Base-by-base conservation (phyloP, 2,329 filamentous ascomycete species). In the Alternaria incomplexa region DNA sequence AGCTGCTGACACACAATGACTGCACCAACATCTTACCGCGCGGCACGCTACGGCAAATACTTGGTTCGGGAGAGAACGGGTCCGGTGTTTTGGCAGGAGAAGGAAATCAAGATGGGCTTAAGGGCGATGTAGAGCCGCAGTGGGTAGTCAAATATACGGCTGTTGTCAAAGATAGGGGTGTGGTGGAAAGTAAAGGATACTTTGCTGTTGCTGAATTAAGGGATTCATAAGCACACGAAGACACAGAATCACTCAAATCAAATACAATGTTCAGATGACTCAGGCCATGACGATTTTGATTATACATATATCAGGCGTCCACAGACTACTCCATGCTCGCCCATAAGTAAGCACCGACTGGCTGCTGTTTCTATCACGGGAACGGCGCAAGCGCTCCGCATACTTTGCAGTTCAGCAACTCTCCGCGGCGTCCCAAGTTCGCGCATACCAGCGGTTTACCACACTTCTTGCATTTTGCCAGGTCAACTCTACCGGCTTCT, bases 121-220 rank as follows among this genome's bases (percentile, higher is more conserved):
- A 87, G 69, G 94, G 93, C 5, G 89, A 97, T 68, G 86, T 98
- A 52, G 87, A 88, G 62, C 94, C 96, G 26, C 90, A 95, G 77
- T 99, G 96, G 95, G 96, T 98, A 26, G 91, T 95, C 70, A 97
- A 98, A 79, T 99, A 99, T 79, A 97, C 95, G 40, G 96, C 96
- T 1, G 95, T 98, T 62, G 93, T 98, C 44, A 91, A 92, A 79
- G 91, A 98, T 78, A 86, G 96, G 57, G 96, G 96, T 13, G 96
- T 99, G 9, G 95, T 99, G 68, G 96, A 99, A 84, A 97, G 96
- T 78, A 99, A 98, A 84, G 96, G 96, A 8, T 98, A 97, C 81
- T 97, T 97, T 83, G 95, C 95, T 1, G 89, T 90, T 20, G 95
- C 94, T 4, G 90, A 93, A 76, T 80, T 96, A 68, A 70, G 67